Evolutionary conservation across 1,139 yeast species (phyloP).

Genomic region (Groenewaldozyma auringiensis): DNA sequence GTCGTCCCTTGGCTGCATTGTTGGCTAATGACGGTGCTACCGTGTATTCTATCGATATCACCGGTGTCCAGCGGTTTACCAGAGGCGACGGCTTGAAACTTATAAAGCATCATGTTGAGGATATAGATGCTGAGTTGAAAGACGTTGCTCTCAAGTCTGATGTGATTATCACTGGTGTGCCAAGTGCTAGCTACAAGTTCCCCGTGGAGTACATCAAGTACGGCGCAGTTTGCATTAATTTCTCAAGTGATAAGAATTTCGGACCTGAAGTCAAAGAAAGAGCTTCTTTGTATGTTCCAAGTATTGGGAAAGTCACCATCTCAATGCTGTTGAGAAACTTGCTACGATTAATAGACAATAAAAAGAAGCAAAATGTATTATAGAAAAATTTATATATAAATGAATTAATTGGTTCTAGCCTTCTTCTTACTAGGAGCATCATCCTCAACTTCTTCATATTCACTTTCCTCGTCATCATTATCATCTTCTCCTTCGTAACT

Average conservation of each 20-base stretch:
- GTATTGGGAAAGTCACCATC: constrained; percentile 93
- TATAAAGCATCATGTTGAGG: constrained; percentile 76
- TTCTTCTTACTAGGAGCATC: neutral
- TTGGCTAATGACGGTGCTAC: constrained; percentile 96
- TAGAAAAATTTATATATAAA: neutral
- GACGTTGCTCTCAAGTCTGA: constrained; percentile 71
- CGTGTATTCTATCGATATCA: constrained; percentile 84
- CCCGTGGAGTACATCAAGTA: constrained; percentile 72
- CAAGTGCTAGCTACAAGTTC: constrained; percentile 71
- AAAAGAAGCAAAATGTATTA: constrained; percentile 18
- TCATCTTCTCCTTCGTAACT: constrained; percentile 10
- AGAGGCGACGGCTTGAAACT: constrained; percentile 86
- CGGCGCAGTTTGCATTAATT: constrained; percentile 88
- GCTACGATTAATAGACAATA: constrained; percentile 68
- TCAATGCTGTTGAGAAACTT: constrained; percentile 87
- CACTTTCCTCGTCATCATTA: constrained; percentile 11
- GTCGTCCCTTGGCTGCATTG: constrained; percentile 92
- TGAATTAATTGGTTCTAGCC: constrained; percentile 15
- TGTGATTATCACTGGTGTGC: constrained; percentile 93
- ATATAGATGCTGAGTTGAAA: constrained; percentile 47
- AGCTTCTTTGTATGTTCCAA: constrained; percentile 90
- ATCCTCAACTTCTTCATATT: constrained; percentile 16
- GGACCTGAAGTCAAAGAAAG: constrained; percentile 66
- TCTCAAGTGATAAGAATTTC: constrained; percentile 84
- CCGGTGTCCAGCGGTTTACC: constrained; percentile 83